These are phyloP conservation scores for Chaetomium olivaceum DNA, from an alignment of 2,329 filamentous ascomycete genomes.

Conservation along the genomic window DNA sequence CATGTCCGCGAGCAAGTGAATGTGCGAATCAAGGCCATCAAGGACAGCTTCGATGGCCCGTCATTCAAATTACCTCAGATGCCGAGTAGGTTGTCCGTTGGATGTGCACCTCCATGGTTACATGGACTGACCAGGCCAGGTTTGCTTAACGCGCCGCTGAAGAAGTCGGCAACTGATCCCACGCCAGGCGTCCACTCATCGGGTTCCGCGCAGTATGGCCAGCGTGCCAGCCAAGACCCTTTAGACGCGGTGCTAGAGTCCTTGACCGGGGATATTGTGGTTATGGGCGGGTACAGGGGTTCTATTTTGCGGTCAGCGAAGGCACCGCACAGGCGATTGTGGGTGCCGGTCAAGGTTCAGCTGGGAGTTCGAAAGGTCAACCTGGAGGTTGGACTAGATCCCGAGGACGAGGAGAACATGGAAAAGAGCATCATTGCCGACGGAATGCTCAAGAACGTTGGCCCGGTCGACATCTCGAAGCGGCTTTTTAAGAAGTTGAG, in stretches of 20 bases:
- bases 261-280: slow-evolving; percentile 79
- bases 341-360: slow-evolving; percentile 92
- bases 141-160: slow-evolving; percentile 36
- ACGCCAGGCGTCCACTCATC: slow-evolving; percentile 18
- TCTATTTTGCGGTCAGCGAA: slow-evolving; percentile 85
- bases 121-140: slow-evolving; percentile 26
- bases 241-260: slow-evolving; percentile 62
- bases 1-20: slow-evolving; percentile 84
- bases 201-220: slow-evolving; percentile 30
- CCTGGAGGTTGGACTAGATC: slow-evolving; percentile 78
- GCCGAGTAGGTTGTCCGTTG: slow-evolving; percentile 41
- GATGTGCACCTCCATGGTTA: not conserved
- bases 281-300: slow-evolving; percentile 87
- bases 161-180: slow-evolving; percentile 29
- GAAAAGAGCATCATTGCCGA: slow-evolving; percentile 79
- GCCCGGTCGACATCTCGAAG: slow-evolving; percentile 85
- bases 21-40: slow-evolving; percentile 84
- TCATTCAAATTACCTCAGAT: slow-evolving; percentile 71
- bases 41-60: slow-evolving; percentile 79
- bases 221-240: slow-evolving; percentile 32
- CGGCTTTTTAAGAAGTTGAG: slow-evolving; percentile 76
- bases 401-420: slow-evolving; percentile 81
- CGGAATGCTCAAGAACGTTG: slow-evolving; percentile 88
- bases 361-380: slow-evolving; percentile 90
- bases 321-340: slow-evolving; percentile 80